A percentile compares a stretch with the other conserved stretches of the same genome.
Evolutionary conservation across 2,329 filamentous ascomycete species (phyloP).

Genomic region (Falciphora oryzae): DNA sequence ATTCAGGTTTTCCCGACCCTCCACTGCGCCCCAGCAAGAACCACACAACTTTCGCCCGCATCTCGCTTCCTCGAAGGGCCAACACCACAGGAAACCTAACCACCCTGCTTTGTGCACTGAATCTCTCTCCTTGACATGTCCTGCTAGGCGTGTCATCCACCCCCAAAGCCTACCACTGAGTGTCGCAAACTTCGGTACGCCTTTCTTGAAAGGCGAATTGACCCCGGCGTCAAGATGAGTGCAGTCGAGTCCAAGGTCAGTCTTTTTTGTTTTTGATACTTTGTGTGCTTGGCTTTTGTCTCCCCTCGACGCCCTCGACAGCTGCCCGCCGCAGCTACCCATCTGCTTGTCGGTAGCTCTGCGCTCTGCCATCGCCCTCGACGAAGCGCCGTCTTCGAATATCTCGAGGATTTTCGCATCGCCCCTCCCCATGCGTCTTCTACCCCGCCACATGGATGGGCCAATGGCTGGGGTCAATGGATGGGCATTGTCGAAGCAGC

Average conservation of each 20-base stretch:
- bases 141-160: constrained; percentile 10
- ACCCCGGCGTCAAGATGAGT: constrained; percentile 52
- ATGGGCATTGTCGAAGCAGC: neutral
- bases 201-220: constrained; percentile 42
- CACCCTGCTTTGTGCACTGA: neutral
- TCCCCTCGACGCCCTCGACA: neutral
- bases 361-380: neutral
- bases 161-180: constrained; percentile 15
- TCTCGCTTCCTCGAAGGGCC: neutral
- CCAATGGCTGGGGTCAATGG: neutral
- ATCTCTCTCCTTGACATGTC: constrained; percentile 9
- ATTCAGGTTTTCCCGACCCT: neutral
- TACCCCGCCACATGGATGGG: neutral
- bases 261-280: constrained; percentile 14
- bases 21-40: neutral
- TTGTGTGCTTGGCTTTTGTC: neutral
- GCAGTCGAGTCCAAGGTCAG: constrained; percentile 53
- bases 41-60: neutral
- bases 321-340: neutral
- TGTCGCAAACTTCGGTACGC: constrained; percentile 11
- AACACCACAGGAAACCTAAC: neutral
- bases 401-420: neutral
- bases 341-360: neutral
- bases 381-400: neutral
- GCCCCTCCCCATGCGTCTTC: neutral